Evolutionary conservation across 768 basidiomycete genomes (phyloP).

Genomic region (Pilatotrama ljubarskyi): DNA sequence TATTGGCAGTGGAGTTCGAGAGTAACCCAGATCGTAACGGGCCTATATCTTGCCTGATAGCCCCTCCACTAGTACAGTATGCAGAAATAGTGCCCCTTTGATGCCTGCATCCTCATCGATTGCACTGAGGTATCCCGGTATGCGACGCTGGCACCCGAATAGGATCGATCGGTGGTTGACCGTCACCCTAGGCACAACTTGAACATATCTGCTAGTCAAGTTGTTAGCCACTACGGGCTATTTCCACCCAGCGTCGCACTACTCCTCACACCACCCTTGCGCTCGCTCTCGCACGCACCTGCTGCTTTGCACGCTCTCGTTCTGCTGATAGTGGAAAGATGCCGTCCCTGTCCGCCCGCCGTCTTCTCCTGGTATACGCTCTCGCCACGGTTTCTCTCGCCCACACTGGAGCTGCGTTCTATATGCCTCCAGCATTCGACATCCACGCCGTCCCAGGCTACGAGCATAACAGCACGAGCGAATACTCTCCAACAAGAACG

Average conservation of each 20-base stretch:
- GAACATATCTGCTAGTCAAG: background rate
- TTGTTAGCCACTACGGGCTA: background rate
- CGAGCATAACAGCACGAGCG: background rate
- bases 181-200: background rate
- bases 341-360: background rate
- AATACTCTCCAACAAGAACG: background rate
- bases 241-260: background rate
- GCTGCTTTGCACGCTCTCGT: background rate
- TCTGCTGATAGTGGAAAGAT: background rate
- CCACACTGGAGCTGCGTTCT: conserved; percentile 6
- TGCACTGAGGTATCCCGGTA: too few relatives aligned
- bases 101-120: too few relatives aligned
- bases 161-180: background rate
- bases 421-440: conserved; percentile 16
- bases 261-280: background rate
- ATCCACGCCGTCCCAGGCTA: background rate
- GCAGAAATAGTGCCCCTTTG: too few relatives aligned
- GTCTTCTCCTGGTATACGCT: background rate
- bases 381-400: background rate
- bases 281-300: background rate
- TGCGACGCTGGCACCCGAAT: background rate
- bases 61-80: too few relatives aligned
- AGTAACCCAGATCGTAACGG: too few relatives aligned
- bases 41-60: too few relatives aligned
- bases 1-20: too few relatives aligned